Base-by-base conservation (phyloP, 2,329 filamentous ascomycete genomes). In the Ascochyta pisi region DNA sequence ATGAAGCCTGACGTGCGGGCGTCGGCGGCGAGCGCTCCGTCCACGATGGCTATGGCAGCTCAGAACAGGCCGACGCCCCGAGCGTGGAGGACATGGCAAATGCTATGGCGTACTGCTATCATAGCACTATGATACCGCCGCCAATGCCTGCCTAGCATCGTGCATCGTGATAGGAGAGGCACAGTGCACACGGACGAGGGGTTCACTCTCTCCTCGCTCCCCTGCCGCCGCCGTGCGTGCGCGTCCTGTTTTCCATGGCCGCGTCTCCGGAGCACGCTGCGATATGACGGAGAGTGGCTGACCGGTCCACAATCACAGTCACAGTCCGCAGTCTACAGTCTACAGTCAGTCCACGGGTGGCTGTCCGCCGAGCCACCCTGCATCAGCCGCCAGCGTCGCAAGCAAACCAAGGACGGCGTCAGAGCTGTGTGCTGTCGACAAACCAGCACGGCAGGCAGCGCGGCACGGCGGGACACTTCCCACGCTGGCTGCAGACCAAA, bases 1-100 rank as follows among this genome's bases (percentile, higher is more conserved):
- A 69, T 71, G 39, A 58, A 19, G 19, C 19, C 3, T 34, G 24
- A 12, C 22, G 10, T 34, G 19, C 33, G 34, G n/a, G 45, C 19
- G 19, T 19, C 19, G 3, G 19, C 19, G 29, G 38, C 56, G 53
- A 54, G 53, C 60, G 53, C 57, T 54, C 23, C 19, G 50, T 43
- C 19, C 19, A 3, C 57, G 24, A 43, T 44, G 23, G 13, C 46
- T 33, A 19, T 19, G 19, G 19, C 19, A 19, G 19, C 13, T 15
- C 35, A 7, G 47, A 42, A 55, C 8, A 41, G 41, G 53, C 53
- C 46, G 53, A 45, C 4, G 53, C 45, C 29, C 53, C 53, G 53
- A 50, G 41, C 37, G 19, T 23, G 13, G 33, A n/a, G 15, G 33
- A 33, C 26, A 26, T 6, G 8, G 26, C 6, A 6, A 9, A 7